A percentile compares a stretch with the other conserved stretches of the same genome.
Conservation (phyloP, 257 asterid species). For the Solanum tarapatanum region DNA sequence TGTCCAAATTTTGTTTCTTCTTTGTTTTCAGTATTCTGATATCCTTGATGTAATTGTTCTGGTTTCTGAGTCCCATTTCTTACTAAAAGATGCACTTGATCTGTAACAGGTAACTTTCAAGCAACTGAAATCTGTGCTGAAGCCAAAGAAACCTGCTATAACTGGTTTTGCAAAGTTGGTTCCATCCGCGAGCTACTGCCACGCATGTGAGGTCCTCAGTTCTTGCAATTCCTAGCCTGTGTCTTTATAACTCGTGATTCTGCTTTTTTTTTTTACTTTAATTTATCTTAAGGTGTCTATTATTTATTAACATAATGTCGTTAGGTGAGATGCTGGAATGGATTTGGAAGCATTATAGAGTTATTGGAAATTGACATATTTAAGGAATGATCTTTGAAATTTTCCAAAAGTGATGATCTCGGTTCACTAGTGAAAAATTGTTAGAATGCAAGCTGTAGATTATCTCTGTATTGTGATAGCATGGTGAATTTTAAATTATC, state of each 20-base stretch:
- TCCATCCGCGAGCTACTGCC: conserved; percentile 72
- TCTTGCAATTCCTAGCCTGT: neutral
- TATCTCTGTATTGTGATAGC: neutral
- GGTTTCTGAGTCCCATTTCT: neutral
- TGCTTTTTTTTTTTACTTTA: neutral
- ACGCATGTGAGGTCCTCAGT: conserved; percentile 61
- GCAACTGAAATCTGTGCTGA: conserved; percentile 41
- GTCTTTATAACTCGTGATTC: neutral
- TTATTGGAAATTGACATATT: neutral
- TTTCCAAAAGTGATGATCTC: neutral
- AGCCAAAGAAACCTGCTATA: conserved; percentile 88
- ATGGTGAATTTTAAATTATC: neutral
- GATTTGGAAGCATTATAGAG: neutral
- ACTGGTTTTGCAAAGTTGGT: conserved; percentile 83
- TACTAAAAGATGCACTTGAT: neutral
- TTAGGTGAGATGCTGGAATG: neutral
- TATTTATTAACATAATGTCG: neutral
- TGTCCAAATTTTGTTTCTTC: neutral
- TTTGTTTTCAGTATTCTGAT: conserved; percentile 5
- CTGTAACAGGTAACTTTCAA: conserved; percentile 50
- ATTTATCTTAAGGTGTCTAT: neutral
- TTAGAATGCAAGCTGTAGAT: neutral
- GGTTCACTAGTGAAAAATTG: neutral
- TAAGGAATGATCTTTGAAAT: neutral
- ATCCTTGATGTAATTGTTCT: conserved; percentile 2